phyloP scores from a whole-genome alignment of 345 rosid genomes.

The Salix suchowensis region DNA sequence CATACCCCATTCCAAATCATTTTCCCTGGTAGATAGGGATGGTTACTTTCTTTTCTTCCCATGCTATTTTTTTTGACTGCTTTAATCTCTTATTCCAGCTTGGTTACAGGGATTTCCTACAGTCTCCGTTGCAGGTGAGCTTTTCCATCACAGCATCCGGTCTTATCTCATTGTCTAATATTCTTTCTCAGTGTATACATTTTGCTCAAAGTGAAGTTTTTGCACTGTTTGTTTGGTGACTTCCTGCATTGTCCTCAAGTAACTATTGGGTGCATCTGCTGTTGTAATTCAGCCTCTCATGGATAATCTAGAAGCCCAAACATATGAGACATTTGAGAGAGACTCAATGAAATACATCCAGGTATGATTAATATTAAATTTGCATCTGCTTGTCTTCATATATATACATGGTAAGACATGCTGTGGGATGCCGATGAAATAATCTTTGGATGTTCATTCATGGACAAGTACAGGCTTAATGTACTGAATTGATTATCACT shows the following conservation, averaged over 20 bases:
- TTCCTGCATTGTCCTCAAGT: background rate
- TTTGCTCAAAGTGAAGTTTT: background rate
- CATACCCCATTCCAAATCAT: background rate
- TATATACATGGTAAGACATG: background rate
- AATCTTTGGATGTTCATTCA: background rate
- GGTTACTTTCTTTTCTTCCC: background rate
- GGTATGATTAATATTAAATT: constrained; percentile 37
- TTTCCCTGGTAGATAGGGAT: background rate
- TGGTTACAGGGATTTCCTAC: constrained; percentile 88
- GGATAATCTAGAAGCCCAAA: constrained; percentile 99
- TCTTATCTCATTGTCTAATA: background rate
- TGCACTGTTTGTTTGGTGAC: background rate
- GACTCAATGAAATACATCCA: constrained; percentile 81
- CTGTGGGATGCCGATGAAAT: background rate
- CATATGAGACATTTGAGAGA: constrained; percentile 97
- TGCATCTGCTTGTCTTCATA: background rate
- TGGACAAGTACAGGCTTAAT: background rate
- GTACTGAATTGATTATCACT: background rate
- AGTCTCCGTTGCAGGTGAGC: constrained; percentile 92
- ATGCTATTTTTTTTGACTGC: constrained; percentile 19
- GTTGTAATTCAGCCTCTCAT: constrained; percentile 72
- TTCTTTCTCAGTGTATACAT: background rate
- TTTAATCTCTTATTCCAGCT: constrained; percentile 46
- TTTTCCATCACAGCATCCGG: constrained; percentile 10
- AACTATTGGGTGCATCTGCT: constrained; percentile 4